Conservation (phyloP, 768 basidiomycete genomes). For the Suillus alpinus region DNA sequence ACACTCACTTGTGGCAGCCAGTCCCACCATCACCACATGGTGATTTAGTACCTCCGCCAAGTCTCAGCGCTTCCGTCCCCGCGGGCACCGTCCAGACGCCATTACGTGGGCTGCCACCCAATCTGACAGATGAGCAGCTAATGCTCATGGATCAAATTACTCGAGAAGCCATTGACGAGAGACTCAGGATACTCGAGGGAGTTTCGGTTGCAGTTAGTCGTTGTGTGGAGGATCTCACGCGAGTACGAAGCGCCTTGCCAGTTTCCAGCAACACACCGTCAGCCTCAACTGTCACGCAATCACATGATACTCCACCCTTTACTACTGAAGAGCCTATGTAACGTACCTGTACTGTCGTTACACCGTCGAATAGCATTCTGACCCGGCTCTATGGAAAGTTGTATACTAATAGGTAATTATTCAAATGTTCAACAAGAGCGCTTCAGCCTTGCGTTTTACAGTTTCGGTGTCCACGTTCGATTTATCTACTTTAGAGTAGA, state of each 20-base stretch:
- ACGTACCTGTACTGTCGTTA: not conserved
- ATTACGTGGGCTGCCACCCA: slow-evolving; percentile 12
- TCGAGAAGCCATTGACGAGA: slow-evolving; percentile 81
- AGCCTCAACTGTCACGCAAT: not conserved
- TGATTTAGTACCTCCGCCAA: too few relatives aligned
- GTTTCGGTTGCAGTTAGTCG: slow-evolving; percentile 72
- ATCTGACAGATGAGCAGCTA: slow-evolving; percentile 62
- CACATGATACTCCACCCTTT: not conserved
- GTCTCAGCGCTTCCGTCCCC: not conserved
- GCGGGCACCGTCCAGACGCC: not conserved
- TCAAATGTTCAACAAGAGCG: slow-evolving; percentile 27
- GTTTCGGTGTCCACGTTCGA: slow-evolving; percentile 53
- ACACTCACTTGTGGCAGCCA: not conserved
- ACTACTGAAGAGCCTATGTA: not conserved
- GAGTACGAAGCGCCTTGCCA: slow-evolving; percentile 72
- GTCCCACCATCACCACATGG: slow-evolving; percentile 11
- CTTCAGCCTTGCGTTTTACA: slow-evolving; percentile 52
- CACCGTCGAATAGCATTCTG: not conserved
- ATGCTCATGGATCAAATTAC: slow-evolving; percentile 63
- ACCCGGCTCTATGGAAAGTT: not conserved
- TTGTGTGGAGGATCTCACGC: slow-evolving; percentile 76
- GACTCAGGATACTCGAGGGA: slow-evolving; percentile 73
- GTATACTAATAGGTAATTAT: not conserved
- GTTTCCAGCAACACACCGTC: slow-evolving; percentile 20
- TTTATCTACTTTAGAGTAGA: slow-evolving; percentile 62